Percentiles rank a stretch among this genome's conserved stretches.
phyloP scores from a whole-genome alignment of 805 yeast species.

The Candida succiphila region DNA sequence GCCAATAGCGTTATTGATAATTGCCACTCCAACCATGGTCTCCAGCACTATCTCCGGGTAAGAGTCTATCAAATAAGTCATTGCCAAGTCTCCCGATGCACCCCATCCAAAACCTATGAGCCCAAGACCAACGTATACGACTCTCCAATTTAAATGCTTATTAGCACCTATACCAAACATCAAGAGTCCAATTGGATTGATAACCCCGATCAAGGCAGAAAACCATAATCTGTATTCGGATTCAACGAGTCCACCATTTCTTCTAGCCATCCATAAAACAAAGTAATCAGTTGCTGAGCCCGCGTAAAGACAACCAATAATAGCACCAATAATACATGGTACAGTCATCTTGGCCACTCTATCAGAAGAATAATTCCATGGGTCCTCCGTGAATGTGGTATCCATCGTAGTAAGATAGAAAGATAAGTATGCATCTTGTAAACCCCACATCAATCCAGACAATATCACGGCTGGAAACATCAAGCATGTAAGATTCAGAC shows the following conservation, averaged over 20 bases:
- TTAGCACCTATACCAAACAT: slow-evolving; percentile 61
- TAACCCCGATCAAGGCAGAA: slow-evolving; percentile 43
- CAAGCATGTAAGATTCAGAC: slow-evolving; percentile 16
- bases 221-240: slow-evolving; percentile 57
- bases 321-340: slow-evolving; percentile 59
- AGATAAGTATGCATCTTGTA: slow-evolving; percentile 64
- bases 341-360: slow-evolving; percentile 72
- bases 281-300: slow-evolving; percentile 56
- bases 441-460: slow-evolving; percentile 68
- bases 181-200: slow-evolving; percentile 50
- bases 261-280: slow-evolving; percentile 54
- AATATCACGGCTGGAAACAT: slow-evolving; percentile 51
- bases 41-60: slow-evolving; percentile 60
- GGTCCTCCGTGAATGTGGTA: slow-evolving; percentile 47
- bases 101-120: slow-evolving; percentile 61
- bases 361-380: slow-evolving; percentile 52
- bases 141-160: slow-evolving; percentile 38
- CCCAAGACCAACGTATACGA: slow-evolving; percentile 50
- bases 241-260: slow-evolving; percentile 49
- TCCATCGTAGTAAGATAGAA: slow-evolving; percentile 70
- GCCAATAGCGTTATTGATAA: slow-evolving; percentile 54
- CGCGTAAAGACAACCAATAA: slow-evolving; percentile 56
- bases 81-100: slow-evolving; percentile 57
- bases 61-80: slow-evolving; percentile 57
- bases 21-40: slow-evolving; percentile 54